These are phyloP conservation scores for Coniophora puteana DNA, from an alignment of 1,284 basidiomycete genomes.

Conservation along the genomic window DNA sequence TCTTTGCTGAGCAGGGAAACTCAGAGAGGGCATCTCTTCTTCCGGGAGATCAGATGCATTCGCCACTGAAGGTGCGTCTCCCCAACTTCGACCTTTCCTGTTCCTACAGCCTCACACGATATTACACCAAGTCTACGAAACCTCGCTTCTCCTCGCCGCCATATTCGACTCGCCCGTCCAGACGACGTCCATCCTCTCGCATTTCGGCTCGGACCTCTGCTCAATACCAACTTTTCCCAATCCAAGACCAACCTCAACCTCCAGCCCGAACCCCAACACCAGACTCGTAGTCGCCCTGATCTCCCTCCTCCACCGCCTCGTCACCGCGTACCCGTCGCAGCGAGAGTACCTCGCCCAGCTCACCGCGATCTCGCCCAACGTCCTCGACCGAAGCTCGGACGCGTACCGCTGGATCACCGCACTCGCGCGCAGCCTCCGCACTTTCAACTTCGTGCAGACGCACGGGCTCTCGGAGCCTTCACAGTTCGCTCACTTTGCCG, in stretches of 20 bases:
- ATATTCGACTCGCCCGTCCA: constrained; percentile 57
- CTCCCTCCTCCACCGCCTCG: constrained; percentile 51
- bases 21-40: constrained; percentile 65
- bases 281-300: constrained; percentile 35
- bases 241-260: constrained; percentile 11
- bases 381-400: constrained; percentile 32
- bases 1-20: constrained; percentile 50
- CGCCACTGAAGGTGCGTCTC: constrained; percentile 55
- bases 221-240: constrained; percentile 13
- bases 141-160: constrained; percentile 59
- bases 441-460: constrained; percentile 48
- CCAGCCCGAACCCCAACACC: constrained; percentile 19
- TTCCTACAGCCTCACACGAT: background rate
- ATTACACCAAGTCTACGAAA: constrained; percentile 55
- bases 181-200: constrained; percentile 53
- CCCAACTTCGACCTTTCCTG: background rate
- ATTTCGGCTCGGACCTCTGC: constrained; percentile 51
- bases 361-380: constrained; percentile 32
- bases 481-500: constrained; percentile 20
- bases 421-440: constrained; percentile 44
- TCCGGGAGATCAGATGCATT: constrained; percentile 54
- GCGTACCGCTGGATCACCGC: constrained; percentile 43
- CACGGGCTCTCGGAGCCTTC: constrained; percentile 37
- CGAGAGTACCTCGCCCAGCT: constrained; percentile 45
- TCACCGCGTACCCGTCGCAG: constrained; percentile 59